phyloP scores from a whole-genome alignment of 2,329 filamentous ascomycete species.

The Blumeria hordei region DNA sequence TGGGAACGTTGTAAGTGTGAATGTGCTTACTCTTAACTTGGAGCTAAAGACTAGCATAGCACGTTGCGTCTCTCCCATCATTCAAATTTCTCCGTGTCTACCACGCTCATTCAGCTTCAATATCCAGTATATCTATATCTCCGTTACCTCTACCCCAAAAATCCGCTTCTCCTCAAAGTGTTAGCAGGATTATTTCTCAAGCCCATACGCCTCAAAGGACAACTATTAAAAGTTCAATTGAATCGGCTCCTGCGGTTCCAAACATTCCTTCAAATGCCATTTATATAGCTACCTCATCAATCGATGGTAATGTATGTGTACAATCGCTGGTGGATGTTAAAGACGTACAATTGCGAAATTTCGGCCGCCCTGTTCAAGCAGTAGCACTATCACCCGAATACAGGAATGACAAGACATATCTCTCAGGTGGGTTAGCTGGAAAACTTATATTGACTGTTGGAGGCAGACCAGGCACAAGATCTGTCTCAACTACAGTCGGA shows the following conservation, averaged over 20 bases:
- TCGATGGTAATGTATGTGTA: slow-evolving; percentile 88
- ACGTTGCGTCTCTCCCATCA: slow-evolving; percentile 63
- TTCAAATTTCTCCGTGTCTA: slow-evolving; percentile 69
- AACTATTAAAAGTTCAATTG: not conserved
- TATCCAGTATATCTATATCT: slow-evolving; percentile 76
- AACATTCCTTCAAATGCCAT: slow-evolving; percentile 73
- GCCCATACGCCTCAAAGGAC: slow-evolving; percentile 17
- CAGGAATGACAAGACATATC: slow-evolving; percentile 65
- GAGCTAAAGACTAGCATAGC: slow-evolving; percentile 22
- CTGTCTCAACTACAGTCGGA: slow-evolving; percentile 64
- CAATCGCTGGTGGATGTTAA: slow-evolving; percentile 68
- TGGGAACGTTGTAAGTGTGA: slow-evolving; percentile 60
- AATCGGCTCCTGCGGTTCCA: slow-evolving; percentile 26
- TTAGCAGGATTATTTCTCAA: slow-evolving; percentile 15
- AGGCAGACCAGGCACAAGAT: slow-evolving; percentile 51
- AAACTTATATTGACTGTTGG: slow-evolving; percentile 70
- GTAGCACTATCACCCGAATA: slow-evolving; percentile 91
- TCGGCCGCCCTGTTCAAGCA: slow-evolving; percentile 74
- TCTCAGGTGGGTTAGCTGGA: slow-evolving; percentile 76
- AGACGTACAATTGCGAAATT: slow-evolving; percentile 80
- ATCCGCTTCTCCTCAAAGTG: slow-evolving; percentile 16
- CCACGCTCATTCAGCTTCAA: slow-evolving; percentile 75
- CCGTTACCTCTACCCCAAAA: slow-evolving; percentile 45
- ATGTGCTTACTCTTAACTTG: not conserved
- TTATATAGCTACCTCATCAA: slow-evolving; percentile 77